Evolutionary conservation across 257 asterid genomes (phyloP).

Genomic region (Rubia yunnanensis): DNA sequence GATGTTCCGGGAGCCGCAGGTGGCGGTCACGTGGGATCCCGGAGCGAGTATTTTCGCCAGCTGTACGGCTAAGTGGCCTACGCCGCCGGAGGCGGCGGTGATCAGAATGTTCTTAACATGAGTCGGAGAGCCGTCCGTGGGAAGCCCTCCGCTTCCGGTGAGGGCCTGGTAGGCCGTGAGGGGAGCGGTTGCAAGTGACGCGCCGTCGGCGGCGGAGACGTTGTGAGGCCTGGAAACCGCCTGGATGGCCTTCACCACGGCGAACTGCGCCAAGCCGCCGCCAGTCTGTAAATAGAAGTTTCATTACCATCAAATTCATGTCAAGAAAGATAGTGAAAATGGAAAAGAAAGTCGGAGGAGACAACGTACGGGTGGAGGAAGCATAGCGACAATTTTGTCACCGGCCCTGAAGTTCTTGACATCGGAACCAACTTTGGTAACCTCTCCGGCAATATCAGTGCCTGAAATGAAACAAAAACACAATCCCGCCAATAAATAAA

Average conservation of each 20-base stretch:
- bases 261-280: constrained; percentile 65
- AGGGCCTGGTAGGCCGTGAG: constrained; percentile 51
- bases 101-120: constrained; percentile 38
- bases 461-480: constrained; percentile 16
- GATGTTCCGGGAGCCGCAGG: constrained; percentile 71
- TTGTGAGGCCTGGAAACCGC: constrained; percentile 36
- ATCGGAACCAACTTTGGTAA: constrained; percentile 39
- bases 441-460: constrained; percentile 59
- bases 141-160: constrained; percentile 30
- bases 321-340: background rate
- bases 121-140: constrained; percentile 26
- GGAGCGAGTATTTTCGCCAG: constrained; percentile 63
- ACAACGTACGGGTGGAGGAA: constrained; percentile 21
- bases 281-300: constrained; percentile 23
- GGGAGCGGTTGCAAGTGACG: constrained; percentile 51
- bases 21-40: constrained; percentile 74
- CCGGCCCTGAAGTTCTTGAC: constrained; percentile 42
- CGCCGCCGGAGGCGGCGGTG: constrained; percentile 73
- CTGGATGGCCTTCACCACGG: constrained; percentile 37
- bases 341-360: background rate
- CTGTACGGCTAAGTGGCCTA: constrained; percentile 63
- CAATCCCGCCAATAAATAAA: too few relatives aligned
- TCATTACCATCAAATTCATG: background rate
- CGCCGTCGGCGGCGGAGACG: constrained; percentile 48
- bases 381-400: constrained; percentile 51